Evolutionary conservation across 2,329 filamentous ascomycete genomes (phyloP).

Genomic region (Colletotrichum kahawae): DNA sequence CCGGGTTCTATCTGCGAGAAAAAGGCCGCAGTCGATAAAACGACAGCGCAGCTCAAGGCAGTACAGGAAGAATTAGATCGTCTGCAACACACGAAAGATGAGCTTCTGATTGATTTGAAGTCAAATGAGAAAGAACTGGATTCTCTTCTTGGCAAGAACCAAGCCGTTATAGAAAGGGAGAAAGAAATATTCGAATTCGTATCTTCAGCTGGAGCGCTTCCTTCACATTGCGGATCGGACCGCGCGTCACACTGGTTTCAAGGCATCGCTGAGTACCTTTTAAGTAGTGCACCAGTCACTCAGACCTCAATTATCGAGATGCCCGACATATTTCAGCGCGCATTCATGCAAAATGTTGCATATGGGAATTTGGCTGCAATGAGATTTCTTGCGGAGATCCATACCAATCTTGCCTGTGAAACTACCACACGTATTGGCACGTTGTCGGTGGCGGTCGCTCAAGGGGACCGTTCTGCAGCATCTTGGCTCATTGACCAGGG

Average conservation of each 20-base stretch:
- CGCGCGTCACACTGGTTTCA: background rate
- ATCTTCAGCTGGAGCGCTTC: background rate
- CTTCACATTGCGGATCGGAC: background rate
- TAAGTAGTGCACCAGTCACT: background rate
- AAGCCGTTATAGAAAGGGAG: background rate
- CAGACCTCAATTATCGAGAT: background rate
- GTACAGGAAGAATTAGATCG: background rate
- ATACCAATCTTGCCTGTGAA: background rate
- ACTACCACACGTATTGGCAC: background rate
- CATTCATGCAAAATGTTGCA: background rate
- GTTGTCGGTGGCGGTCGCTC: background rate
- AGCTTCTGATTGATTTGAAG: background rate
- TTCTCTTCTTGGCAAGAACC: background rate
- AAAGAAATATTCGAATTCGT: background rate
- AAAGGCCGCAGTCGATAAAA: background rate
- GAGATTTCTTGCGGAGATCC: background rate
- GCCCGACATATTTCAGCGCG: background rate
- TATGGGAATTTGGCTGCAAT: background rate
- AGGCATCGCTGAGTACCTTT: background rate
- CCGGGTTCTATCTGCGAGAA: background rate
- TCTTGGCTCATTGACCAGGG: background rate
- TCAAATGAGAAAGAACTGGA: background rate
- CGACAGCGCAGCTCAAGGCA: background rate
- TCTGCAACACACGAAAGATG: background rate
- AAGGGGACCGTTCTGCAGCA: background rate